A percentile compares a stretch with the other conserved stretches of the same genome.
Evolutionary conservation across 1,284 basidiomycete genomes (phyloP).

Genomic region (Irpex rosettiformis): DNA sequence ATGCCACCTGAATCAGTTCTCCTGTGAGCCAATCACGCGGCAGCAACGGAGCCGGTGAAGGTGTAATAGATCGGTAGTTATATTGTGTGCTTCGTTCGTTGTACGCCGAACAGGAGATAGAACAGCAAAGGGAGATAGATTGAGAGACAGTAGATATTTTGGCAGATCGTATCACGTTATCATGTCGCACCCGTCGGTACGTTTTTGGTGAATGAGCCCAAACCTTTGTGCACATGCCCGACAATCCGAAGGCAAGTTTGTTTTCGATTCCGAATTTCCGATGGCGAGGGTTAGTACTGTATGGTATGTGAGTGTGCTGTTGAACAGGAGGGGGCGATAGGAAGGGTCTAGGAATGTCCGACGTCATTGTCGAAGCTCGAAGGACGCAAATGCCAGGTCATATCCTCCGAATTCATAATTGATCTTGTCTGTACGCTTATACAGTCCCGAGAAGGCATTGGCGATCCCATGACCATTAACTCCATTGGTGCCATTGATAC

Average conservation of each 20-base stretch:
- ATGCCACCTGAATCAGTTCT: neutral
- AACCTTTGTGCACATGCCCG: neutral
- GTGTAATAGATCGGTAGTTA: neutral
- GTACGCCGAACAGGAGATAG: neutral
- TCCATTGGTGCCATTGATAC: constrained; percentile 8
- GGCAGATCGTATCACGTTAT: constrained; percentile 5
- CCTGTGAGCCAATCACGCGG: neutral
- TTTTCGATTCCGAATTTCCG: neutral
- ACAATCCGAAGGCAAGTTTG: neutral
- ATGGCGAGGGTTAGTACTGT: neutral
- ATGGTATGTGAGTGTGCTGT: neutral
- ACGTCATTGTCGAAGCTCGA: constrained; percentile 46
- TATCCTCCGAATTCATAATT: constrained; percentile 98
- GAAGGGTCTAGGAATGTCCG: neutral
- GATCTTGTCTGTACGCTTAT: constrained; percentile 90
- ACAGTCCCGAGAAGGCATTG: constrained; percentile 33
- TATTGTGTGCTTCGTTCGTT: neutral
- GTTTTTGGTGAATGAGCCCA: neutral
- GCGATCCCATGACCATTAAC: constrained; percentile 9
- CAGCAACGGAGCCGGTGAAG: neutral
- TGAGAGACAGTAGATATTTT: neutral
- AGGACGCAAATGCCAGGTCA: constrained; percentile 90
- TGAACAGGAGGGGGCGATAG: neutral
- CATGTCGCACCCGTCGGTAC: neutral
- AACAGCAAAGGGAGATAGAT: neutral